These are phyloP conservation scores for Aspergillus brunneoviolaceus DNA, from an alignment of 2,329 filamentous ascomycete species.

Conservation along the genomic window DNA sequence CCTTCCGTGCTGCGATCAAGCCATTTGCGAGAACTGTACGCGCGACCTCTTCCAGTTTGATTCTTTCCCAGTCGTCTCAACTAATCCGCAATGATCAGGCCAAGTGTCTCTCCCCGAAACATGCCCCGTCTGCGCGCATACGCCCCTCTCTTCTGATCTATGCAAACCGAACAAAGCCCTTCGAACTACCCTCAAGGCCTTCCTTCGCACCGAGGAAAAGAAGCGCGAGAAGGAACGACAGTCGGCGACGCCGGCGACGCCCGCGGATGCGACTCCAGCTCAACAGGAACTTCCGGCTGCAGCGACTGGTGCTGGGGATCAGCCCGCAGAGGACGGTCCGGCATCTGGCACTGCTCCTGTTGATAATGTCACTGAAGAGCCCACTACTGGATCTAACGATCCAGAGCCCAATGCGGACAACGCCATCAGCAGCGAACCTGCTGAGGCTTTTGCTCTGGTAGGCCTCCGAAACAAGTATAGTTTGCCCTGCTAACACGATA, in stretches of 20 bases:
- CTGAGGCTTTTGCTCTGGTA: constrained; percentile 22
- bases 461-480: not conserved
- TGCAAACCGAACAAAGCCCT: constrained; percentile 87
- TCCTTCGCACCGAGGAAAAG: constrained; percentile 86
- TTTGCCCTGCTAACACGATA: not conserved
- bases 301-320: constrained; percentile 21
- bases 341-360: constrained; percentile 12
- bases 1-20: constrained; percentile 90
- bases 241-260: constrained; percentile 34
- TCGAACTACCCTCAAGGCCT: constrained; percentile 89
- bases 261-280: constrained; percentile 20
- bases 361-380: constrained; percentile 17
- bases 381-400: constrained; percentile 8
- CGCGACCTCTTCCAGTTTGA: constrained; percentile 33
- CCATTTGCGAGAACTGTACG: constrained; percentile 87
- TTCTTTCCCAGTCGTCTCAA: not conserved
- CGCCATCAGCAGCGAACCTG: constrained; percentile 5
- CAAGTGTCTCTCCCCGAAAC: constrained; percentile 72
- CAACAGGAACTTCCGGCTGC: constrained; percentile 18
- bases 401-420: constrained; percentile 11
- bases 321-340: constrained; percentile 4
- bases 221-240: constrained; percentile 68
- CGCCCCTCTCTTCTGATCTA: constrained; percentile 78
- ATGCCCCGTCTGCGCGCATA: constrained; percentile 92
- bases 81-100: constrained; percentile 49